Percentiles rank a stretch among this genome's conserved stretches.
These are phyloP conservation scores for Ceratocystis alfenasii DNA, from an alignment of 2,329 filamentous ascomycete genomes.

Conservation along the genomic window DNA sequence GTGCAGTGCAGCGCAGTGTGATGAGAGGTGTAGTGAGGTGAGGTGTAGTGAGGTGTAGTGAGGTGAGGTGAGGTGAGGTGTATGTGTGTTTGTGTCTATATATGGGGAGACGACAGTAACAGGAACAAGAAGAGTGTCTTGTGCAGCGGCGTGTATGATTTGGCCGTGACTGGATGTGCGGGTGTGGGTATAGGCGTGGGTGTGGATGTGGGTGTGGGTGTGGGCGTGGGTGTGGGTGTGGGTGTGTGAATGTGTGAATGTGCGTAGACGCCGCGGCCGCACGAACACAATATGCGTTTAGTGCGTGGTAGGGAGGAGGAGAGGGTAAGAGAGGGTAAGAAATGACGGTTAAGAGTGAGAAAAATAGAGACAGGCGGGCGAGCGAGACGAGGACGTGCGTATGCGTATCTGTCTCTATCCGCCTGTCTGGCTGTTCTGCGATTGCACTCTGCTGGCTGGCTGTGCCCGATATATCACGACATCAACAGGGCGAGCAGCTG, in stretches of 20 bases:
- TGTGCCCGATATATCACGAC: not conserved
- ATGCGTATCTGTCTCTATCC: not conserved
- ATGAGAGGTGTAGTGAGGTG: too few species aligned
- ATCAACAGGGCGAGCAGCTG: not conserved
- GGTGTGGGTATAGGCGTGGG: not conserved
- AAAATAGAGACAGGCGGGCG: not conserved
- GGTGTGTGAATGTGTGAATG: not conserved
- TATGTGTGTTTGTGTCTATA: too few species aligned
- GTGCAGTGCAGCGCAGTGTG: too few species aligned
- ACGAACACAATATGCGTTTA: too few species aligned
- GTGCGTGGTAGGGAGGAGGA: slow-evolving; percentile 23
- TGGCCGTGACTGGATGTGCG: not conserved
- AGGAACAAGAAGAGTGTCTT: too few species aligned
- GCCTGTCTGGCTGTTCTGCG: not conserved
- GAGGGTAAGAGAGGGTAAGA: slow-evolving; percentile 14
- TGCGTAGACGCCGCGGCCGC: too few species aligned
- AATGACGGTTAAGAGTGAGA: slow-evolving; percentile 14
- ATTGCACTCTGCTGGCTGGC: not conserved
- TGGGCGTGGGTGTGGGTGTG: not conserved
- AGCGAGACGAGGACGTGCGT: not conserved
- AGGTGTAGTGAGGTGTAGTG: too few species aligned
- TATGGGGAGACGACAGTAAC: too few species aligned
- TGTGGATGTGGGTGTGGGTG: not conserved
- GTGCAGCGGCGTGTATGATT: not conserved
- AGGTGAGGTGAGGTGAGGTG: too few species aligned